A percentile compares a stretch with the other conserved stretches of the same genome.
phyloP scores from a whole-genome alignment of 495 filamentous ascomycete genomes.

The Usnea hakonensis region DNA sequence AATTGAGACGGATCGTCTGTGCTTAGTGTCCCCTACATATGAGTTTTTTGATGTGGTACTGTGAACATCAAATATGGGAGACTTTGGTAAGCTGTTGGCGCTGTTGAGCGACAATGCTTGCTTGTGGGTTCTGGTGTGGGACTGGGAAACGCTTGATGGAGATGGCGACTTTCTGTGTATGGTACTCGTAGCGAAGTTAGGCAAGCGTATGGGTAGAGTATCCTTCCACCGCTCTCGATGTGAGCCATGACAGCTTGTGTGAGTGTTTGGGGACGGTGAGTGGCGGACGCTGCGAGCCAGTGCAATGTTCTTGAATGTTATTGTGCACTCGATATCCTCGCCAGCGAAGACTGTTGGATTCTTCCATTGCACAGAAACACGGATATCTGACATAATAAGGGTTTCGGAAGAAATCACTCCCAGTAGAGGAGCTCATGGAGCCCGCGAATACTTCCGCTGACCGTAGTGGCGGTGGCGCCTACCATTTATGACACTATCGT shows the following conservation, averaged over 20 bases:
- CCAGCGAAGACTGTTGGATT: slow-evolving; percentile 89
- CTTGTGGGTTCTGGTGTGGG: slow-evolving; percentile 41
- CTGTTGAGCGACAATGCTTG: slow-evolving; percentile 25
- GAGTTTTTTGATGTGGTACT: neutral
- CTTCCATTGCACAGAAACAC: slow-evolving; percentile 90
- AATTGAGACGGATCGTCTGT: slow-evolving; percentile 86
- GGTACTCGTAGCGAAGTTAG: neutral
- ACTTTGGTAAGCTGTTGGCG: slow-evolving; percentile 4
- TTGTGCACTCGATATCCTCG: slow-evolving; percentile 86
- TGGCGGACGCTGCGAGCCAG: slow-evolving; percentile 33
- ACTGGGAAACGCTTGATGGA: slow-evolving; percentile 20
- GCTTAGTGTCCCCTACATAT: slow-evolving; percentile 37
- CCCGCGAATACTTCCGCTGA: slow-evolving; percentile 10
- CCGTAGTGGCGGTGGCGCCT: neutral
- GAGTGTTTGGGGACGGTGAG: slow-evolving; percentile 23
- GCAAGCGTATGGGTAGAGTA: slow-evolving; percentile 12
- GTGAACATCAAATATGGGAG: neutral
- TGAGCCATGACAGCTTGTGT: slow-evolving; percentile 7
- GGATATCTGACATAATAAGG: slow-evolving; percentile 54
- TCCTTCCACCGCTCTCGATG: slow-evolving; percentile 24
- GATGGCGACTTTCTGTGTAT: slow-evolving; percentile 7
- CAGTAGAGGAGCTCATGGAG: slow-evolving; percentile 14
- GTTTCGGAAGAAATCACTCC: slow-evolving; percentile 14
- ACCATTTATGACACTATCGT: neutral
- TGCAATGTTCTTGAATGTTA: slow-evolving; percentile 89